Base-by-base conservation (phyloP, 129 eudicot genomes). In the Lactuca sativa region DNA sequence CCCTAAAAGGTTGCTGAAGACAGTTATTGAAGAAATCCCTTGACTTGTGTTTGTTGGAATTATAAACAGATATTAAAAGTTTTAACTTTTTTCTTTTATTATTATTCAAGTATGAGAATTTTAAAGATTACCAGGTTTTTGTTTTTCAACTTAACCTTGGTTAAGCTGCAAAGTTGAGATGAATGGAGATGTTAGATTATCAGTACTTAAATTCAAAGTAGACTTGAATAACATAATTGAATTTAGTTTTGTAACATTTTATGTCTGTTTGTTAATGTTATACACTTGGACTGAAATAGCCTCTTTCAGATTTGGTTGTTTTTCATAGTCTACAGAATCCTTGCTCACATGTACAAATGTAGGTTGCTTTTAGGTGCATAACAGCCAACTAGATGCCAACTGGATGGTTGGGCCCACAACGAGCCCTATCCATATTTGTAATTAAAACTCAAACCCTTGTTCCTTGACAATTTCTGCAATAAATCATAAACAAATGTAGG, bases 401-500 rank as follows among this genome's bases (percentile, higher is more conserved):
- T 25, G 1, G 30, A 25, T 25, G 30, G 30, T 25, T 25, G 30
- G 2, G 30, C 30, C 30, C 30, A 25, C 30, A 31, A 64, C 7
- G 53, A 65, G 53, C 6, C 6, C 61, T 37, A 59, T 89, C 98
- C 98, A 89, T 89, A 44, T 89, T 83, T 69, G 30, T 25, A 25
- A 25, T 25, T 25, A 25, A 25, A 25, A 25, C 30, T 25, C 30
- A 25, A 25, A 25, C 30, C 30, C 30, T 1, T 25, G 30, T 25
- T 1, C 30, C 30, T 25, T 0, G 2, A 25, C 30, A 25, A 25
- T 25, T 25, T 25, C 30, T 25, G 30, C 1, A 92, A 75, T 85
- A 89, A 96, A 67, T 92, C 96, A 33, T 86, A 92, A 41, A 92
- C 83, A 66, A 92, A 92, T 75, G 95, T 86, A 30, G 98, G 30